Base-by-base conservation (phyloP, 495 filamentous ascomycete species). In the Pseudomonodictys pantanalensis region DNA sequence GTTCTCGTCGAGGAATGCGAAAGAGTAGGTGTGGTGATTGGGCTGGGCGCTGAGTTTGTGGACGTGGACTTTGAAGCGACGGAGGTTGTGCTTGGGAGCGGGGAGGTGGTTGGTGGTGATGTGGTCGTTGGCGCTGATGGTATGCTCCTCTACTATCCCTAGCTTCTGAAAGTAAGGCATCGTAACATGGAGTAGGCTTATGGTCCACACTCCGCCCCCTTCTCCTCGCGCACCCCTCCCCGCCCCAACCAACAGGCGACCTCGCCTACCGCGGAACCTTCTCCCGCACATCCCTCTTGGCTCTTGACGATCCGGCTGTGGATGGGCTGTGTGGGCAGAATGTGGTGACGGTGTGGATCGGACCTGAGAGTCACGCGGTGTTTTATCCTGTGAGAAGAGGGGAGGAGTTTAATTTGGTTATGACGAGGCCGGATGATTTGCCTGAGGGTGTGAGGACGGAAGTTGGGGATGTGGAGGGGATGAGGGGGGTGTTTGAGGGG, bases 311-410 rank as follows among this genome's bases (percentile, higher is more conserved):
- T 20, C 38, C 35, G 8, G 29, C 52, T 7, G 23, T 56, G 2
- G 48, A 48, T 12, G 38, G 54, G 8, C 47, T 59, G 4, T 18
- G 24, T n/a, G 18, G 33, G 33, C 1, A 44, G 15, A 3, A 11
- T 4, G 38, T 48, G 5, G 33, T 60, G 15, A 42, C 54, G 10
- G 24, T 52, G 6, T 64, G 62, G 62, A 30, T 65, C 22, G 62
- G 62, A 4, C 39, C 38, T 2, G 26, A 45, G 5, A 55, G 39
- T 12, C 62, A 65, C 29, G 58, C 44, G 11, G 51, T 52, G 7
- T 62, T 62, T 23, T 65, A 65, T 49, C 58, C 62, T 6, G 20
- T 65, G 12, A 9, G 38, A 4, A 24, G n/a, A 15, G 43, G 52
- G 1, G 18, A 49, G 0, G 39, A 42, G 25, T 66, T 54, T 44